Conservation (phyloP, 768 basidiomycete genomes). For the Phylloporus arenicola region DNA sequence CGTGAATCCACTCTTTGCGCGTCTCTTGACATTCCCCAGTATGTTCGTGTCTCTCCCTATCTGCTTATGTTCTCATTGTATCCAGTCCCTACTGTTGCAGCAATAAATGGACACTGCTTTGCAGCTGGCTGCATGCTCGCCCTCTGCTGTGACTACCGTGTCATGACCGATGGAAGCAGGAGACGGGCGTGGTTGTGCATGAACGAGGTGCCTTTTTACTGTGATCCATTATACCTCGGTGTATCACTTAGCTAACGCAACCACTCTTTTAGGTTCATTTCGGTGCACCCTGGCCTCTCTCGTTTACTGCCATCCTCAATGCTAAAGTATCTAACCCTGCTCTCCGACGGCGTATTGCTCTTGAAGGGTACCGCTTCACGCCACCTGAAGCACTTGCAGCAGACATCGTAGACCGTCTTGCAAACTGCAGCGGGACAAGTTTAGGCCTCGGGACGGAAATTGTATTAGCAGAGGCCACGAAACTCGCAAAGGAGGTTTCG, state of each 20-base stretch:
- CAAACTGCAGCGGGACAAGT: slow-evolving; percentile 22
- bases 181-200: slow-evolving; percentile 84
- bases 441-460: slow-evolving; percentile 54
- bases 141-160: slow-evolving; percentile 79
- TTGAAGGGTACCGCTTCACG: slow-evolving; percentile 78
- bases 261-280: slow-evolving; percentile 56
- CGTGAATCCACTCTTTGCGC: slow-evolving; percentile 65
- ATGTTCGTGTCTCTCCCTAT: slow-evolving; percentile 16
- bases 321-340: slow-evolving; percentile 59
- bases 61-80: slow-evolving; percentile 1
- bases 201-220: slow-evolving; percentile 63
- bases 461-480: slow-evolving; percentile 58
- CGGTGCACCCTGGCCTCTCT: slow-evolving; percentile 74
- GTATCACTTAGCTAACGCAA: not conserved
- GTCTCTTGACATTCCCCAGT: slow-evolving; percentile 77
- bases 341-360: slow-evolving; percentile 62
- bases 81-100: slow-evolving; percentile 71
- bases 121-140: slow-evolving; percentile 80
- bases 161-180: slow-evolving; percentile 78
- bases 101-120: slow-evolving; percentile 82
- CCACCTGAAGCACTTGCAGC: slow-evolving; percentile 60
- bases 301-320: slow-evolving; percentile 57
- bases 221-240: not conserved
- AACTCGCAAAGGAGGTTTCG: slow-evolving; percentile 52
- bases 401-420: slow-evolving; percentile 66